Percentiles rank a stretch among this genome's conserved stretches.
These are phyloP conservation scores for Lachnellula hyalina DNA, from an alignment of 2,329 filamentous ascomycete species.

Conservation along the genomic window DNA sequence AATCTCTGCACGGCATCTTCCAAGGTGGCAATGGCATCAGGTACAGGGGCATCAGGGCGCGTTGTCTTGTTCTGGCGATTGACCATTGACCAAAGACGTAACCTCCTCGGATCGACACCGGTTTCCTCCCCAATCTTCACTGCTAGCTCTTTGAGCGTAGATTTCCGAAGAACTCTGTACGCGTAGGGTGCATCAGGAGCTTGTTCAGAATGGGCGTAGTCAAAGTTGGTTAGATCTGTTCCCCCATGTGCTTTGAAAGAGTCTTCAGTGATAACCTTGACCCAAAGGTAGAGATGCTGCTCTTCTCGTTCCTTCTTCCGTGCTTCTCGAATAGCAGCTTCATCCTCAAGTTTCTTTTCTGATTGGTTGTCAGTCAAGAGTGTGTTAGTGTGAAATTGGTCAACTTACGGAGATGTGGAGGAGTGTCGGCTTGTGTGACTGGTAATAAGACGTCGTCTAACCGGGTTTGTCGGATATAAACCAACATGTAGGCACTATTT, in stretches of 20 bases:
- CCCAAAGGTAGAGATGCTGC: constrained; percentile 84
- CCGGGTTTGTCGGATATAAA: constrained; percentile 85
- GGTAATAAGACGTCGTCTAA: constrained; percentile 77
- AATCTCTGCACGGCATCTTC: constrained; percentile 67
- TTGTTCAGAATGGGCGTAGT: constrained; percentile 43
- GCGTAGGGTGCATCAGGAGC: constrained; percentile 65
- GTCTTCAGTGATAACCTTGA: constrained; percentile 74
- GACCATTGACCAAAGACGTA: constrained; percentile 95
- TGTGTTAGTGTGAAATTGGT: constrained; percentile 16
- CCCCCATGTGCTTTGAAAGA: constrained; percentile 78
- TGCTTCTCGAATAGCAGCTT: constrained; percentile 69
- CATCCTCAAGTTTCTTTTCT: constrained; percentile 75
- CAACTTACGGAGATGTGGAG: constrained; percentile 67
- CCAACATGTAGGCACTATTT: constrained; percentile 96
- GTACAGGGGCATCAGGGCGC: constrained; percentile 81
- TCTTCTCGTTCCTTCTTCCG: constrained; percentile 86
- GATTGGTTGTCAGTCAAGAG: not conserved
- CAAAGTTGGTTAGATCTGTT: constrained; percentile 73
- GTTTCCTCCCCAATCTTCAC: constrained; percentile 65
- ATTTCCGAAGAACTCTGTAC: constrained; percentile 70
- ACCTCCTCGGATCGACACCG: constrained; percentile 58
- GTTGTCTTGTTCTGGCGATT: constrained; percentile 97
- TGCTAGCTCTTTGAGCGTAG: constrained; percentile 71
- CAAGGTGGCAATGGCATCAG: constrained; percentile 69
- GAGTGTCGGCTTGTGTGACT: constrained; percentile 73